Base-by-base conservation (phyloP, 1,284 basidiomycete species). In the Heterobasidion parviporum region DNA sequence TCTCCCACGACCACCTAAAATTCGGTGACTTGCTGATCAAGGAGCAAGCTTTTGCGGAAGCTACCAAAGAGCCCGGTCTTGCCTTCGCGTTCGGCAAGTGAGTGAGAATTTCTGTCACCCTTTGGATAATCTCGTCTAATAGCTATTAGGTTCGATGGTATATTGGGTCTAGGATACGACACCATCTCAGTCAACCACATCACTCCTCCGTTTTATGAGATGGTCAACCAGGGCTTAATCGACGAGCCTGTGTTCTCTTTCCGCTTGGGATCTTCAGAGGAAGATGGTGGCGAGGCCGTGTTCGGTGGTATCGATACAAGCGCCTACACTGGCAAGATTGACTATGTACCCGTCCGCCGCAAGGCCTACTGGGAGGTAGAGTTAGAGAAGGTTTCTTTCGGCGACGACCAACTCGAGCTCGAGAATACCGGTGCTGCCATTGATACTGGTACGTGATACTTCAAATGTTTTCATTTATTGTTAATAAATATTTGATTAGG, bases 291-390 rank as follows among this genome's bases (percentile, higher is more conserved):
- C 55, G 94, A 96, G 72, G 93, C 89, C 53, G 76, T 89, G 56
- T 98, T 99, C 65, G 97, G 97, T 67, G 97, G 96, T 53, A 82
- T 98, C 60, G 95, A 99, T 71, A 60, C 75, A 33, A 66, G 65
- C 43, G 89, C 92, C 54, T 98, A 89, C 77, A 81, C 73, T 14
- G 97, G 96, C 71, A 79, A 88, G 69, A 81, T 99, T 60, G 69
- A 73, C 47, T 99, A 98, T 67, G 92, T 91, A 33, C 96, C 97
- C 56, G 80, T 99, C 57, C 89, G 95, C 66, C 85, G 94, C 67
- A 94, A 92, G 79, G 97, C 94, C 7, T 99, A 99, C 78, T 99
- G 97, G 97, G 93, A 98, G 71, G 93, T 98, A 56, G 94, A 95
- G 71, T 85, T 99, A 32, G 80, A 92, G 73, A 87, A 87, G 69